Evolutionary conservation across 1,139 yeast species (phyloP), one percentile per base, ranked within the genome.

Genomic region (Sugiyamaella sp.): DNA sequence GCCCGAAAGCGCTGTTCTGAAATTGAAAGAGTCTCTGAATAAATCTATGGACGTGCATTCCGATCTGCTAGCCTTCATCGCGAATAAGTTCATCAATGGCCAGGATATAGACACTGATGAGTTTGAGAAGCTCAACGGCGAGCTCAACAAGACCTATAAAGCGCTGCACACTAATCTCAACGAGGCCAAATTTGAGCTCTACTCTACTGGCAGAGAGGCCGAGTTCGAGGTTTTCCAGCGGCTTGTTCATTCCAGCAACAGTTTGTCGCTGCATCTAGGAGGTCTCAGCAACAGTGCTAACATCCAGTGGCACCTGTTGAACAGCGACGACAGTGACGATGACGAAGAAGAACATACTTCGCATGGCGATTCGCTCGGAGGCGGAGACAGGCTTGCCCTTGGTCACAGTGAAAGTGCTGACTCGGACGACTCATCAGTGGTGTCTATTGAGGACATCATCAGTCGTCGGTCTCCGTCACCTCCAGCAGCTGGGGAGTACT

Each of bases 261-360:
- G 80, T 8, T 68, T 88, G 55, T 72, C 80, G 1, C 77, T 81
- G 57, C 84, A 82, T 60, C 67, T 87, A 43, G 86, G 85, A 52
- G 95, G 93, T 0, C 72, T 89, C 58, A 73, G 81, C 57, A 78
- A 85, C 38, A 84, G 91, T 9, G 80, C 84, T 1, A 86, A 83
- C 56, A 85, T 85, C 74, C 87, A 84, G 64, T 77, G 82, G 77
- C 75, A 76, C 33, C 68, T 84, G 25, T 69, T 83, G 17, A 76
- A 74, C 53, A 72, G 70, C 40, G 39, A 22, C 14, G 57, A 53
- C 3, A 49, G 32, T 29, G 52, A 48, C 14, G 45, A 46, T 22
- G 52, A 43, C 14, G 64, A 58, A 25, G 60, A 57, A 14, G 51
- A 27, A 52, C 44, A 35, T 60, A 4, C 37, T 41, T 17, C 42